Evolutionary conservation across 2,329 filamentous ascomycete genomes (phyloP).

Genomic region (Tolypocladium ovalisporum): DNA sequence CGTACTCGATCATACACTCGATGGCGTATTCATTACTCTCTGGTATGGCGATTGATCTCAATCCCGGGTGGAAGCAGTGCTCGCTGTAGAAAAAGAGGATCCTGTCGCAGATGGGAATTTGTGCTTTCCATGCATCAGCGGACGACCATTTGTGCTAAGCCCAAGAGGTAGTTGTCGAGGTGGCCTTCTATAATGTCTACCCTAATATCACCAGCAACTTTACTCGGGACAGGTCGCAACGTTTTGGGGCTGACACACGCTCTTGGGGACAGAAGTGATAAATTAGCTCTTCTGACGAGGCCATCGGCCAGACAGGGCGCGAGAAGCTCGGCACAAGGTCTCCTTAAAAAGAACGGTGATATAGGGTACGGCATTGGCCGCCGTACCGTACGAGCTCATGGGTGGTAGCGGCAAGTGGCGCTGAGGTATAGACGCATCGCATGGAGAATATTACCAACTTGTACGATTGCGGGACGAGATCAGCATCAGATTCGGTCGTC

Average conservation of each 20-base stretch:
- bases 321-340: background rate
- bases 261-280: background rate
- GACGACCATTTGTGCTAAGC: too few species aligned
- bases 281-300: background rate
- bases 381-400: background rate
- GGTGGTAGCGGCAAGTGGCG: background rate
- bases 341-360: background rate
- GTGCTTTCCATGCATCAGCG: too few species aligned
- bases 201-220: too few species aligned
- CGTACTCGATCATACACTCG: too few species aligned
- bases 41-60: too few species aligned
- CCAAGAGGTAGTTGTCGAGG: too few species aligned
- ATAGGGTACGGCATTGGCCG: background rate
- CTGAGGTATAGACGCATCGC: too few species aligned
- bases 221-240: background rate
- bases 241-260: background rate
- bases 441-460: background rate
- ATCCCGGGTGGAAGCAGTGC: too few species aligned
- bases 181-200: too few species aligned
- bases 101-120: too few species aligned
- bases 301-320: background rate
- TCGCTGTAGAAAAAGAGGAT: too few species aligned
- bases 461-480: background rate
- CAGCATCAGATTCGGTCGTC: background rate
- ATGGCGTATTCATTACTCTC: too few species aligned